These are phyloP conservation scores for Blastobotrys capitulatus DNA, from an alignment of 1,139 yeast genomes.

Conservation along the genomic window DNA sequence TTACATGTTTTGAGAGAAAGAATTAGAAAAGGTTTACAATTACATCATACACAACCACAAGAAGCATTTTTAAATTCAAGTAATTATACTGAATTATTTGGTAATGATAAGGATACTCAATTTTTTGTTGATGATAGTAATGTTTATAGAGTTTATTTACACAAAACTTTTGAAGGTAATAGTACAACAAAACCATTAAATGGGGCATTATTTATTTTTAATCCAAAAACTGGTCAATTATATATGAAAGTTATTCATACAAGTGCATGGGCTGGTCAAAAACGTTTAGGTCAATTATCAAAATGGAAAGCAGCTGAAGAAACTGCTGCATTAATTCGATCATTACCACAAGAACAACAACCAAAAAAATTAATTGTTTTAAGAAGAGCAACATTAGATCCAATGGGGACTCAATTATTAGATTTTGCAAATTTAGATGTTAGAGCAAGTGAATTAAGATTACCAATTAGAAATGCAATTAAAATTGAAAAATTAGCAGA, in stretches of 20 bases:
- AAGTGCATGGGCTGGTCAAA: slow-evolving; percentile 96
- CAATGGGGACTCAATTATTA: slow-evolving; percentile 92
- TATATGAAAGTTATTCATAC: slow-evolving; percentile 88
- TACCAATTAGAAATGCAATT: slow-evolving; percentile 87
- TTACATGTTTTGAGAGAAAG: slow-evolving; percentile 87
- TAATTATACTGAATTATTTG: slow-evolving; percentile 86
- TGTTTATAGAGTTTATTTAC: slow-evolving; percentile 91
- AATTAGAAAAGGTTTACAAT: slow-evolving; percentile 86
- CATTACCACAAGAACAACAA: slow-evolving; percentile 89
- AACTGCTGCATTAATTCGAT: slow-evolving; percentile 83
- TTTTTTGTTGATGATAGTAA: slow-evolving; percentile 88
- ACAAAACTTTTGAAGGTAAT: slow-evolving; percentile 89
- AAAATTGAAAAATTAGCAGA: slow-evolving; percentile 77
- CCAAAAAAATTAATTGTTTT: slow-evolving; percentile 91
- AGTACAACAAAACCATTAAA: slow-evolving; percentile 88
- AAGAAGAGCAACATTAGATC: slow-evolving; percentile 87
- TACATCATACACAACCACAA: slow-evolving; percentile 90
- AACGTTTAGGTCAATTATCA: slow-evolving; percentile 86
- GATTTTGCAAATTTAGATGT: slow-evolving; percentile 92
- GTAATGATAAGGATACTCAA: slow-evolving; percentile 68
- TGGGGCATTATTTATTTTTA: slow-evolving; percentile 85
- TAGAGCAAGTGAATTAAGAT: slow-evolving; percentile 79
- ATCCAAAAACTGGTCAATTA: slow-evolving; percentile 74
- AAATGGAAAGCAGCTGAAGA: slow-evolving; percentile 99
- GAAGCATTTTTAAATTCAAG: slow-evolving; percentile 86